Percentiles rank a stretch among this genome's conserved stretches.
Evolutionary conservation across 1,139 yeast genomes (phyloP).

Genomic region (Saccharomyces hybrid): DNA sequence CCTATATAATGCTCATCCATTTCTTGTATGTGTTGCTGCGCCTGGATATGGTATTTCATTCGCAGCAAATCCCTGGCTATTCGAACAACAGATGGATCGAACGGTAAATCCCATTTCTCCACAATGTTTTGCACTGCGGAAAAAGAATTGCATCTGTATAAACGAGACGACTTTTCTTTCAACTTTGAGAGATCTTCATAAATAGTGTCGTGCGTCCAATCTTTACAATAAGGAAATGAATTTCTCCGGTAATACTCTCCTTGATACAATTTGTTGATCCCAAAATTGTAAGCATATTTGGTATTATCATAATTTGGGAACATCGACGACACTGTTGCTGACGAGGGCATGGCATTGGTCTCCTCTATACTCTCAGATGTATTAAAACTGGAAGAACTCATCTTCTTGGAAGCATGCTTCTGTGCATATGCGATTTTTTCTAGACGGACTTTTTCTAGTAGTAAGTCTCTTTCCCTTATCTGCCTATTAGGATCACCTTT

Average conservation of each 20-base stretch:
- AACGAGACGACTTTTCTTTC: slow-evolving; percentile 1
- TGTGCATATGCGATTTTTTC: slow-evolving; percentile 6
- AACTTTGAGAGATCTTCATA: neutral
- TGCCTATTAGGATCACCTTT: slow-evolving; percentile 30
- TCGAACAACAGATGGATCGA: slow-evolving; percentile 28
- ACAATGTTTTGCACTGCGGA: slow-evolving; percentile 40
- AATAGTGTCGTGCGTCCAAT: slow-evolving; percentile 2
- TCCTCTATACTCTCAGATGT: neutral
- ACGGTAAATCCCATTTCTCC: slow-evolving; percentile 31
- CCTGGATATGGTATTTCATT: slow-evolving; percentile 6
- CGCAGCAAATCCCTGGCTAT: slow-evolving; percentile 26
- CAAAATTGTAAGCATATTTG: slow-evolving; percentile 13
- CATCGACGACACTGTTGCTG: slow-evolving; percentile 25
- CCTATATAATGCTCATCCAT: slow-evolving; percentile 9
- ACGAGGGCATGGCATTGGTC: slow-evolving; percentile 7
- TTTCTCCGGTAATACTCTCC: slow-evolving; percentile 22
- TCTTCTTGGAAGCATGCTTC: neutral
- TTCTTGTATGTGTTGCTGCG: slow-evolving; percentile 7
- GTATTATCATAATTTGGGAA: slow-evolving; percentile 24
- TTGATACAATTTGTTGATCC: slow-evolving; percentile 18
- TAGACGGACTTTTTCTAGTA: slow-evolving; percentile 9
- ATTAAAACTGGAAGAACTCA: neutral
- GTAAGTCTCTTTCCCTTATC: slow-evolving; percentile 21
- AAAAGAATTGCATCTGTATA: slow-evolving; percentile 35
- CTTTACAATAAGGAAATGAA: slow-evolving; percentile 17